A percentile compares a stretch with the other conserved stretches of the same genome.
Conservation (phyloP, 2,329 filamentous ascomycete species). For the Cladorrhinum sp. region DNA sequence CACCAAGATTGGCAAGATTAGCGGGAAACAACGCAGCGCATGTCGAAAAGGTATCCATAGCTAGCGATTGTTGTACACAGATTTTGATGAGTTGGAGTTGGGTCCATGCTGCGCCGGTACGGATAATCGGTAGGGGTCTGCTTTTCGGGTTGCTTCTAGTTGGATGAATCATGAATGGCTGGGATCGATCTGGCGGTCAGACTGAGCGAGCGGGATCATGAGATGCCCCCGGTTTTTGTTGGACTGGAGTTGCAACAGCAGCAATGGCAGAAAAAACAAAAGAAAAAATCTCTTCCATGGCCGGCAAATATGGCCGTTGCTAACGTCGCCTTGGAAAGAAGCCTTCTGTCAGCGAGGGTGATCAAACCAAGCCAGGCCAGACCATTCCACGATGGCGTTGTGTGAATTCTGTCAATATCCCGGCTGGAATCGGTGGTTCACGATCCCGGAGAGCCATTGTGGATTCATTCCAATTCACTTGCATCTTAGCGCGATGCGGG, state of each 20-base stretch:
- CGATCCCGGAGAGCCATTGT: background rate
- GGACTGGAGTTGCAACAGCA: background rate
- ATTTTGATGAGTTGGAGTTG: background rate
- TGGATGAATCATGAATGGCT: background rate
- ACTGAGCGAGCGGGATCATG: background rate
- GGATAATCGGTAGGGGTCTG: background rate
- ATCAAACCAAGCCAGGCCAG: background rate
- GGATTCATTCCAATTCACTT: background rate
- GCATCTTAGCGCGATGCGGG: background rate
- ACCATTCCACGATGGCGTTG: background rate
- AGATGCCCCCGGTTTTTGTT: background rate
- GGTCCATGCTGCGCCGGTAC: background rate
- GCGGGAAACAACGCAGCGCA: background rate
- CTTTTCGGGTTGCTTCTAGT: background rate
- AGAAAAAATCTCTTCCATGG: background rate
- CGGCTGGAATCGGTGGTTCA: background rate
- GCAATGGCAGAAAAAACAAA: background rate
- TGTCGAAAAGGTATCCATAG: no score
- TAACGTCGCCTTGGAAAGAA: background rate
- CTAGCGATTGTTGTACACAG: no score
- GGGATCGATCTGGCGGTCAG: conserved; percentile 9
- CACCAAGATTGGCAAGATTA: conserved; percentile 13
- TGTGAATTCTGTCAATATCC: background rate
- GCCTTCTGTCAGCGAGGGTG: background rate
- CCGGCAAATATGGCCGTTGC: background rate